Evolutionary conservation across 345 rosid species (phyloP).

Genomic region (Eucalyptus microcorys): DNA sequence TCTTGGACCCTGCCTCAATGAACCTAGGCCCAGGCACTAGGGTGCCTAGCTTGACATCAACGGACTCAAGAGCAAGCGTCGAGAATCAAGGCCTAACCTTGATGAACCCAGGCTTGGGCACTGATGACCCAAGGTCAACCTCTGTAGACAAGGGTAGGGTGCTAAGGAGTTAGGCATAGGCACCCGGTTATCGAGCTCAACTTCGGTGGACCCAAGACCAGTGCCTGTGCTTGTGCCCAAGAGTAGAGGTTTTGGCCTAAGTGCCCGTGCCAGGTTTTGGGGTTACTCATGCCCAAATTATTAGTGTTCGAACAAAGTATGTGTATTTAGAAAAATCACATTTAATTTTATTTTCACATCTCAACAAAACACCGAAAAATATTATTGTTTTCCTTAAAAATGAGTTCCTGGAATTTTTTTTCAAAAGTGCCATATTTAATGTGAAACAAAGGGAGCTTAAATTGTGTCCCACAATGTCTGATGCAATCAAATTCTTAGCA

Average conservation of each 20-base stretch:
- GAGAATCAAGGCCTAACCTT: not conserved
- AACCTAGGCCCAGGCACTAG: fast-evolving
- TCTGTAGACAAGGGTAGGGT: no score
- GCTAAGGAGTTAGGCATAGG: not conserved
- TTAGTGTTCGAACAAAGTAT: not conserved
- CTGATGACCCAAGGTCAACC: not conserved
- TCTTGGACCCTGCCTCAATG: not conserved
- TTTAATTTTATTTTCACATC: no score
- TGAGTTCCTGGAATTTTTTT: no score
- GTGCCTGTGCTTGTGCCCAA: not conserved
- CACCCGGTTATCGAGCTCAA: not conserved
- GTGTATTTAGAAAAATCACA: not conserved
- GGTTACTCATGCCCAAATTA: not conserved
- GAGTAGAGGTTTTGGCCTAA: not conserved
- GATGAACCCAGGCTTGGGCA: not conserved
- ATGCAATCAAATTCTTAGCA: not conserved
- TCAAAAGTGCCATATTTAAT: not conserved
- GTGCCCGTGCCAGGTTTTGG: fast-evolving
- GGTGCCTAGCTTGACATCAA: fast-evolving
- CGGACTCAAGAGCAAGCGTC: no score
- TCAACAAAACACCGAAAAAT: no score
- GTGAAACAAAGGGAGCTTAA: not conserved
- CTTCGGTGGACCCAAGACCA: not conserved
- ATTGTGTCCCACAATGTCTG: not conserved
- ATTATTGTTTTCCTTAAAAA: not conserved